A percentile compares a stretch with the other conserved stretches of the same genome.
These are phyloP conservation scores for Trypanosoma boissoni DNA, from an alignment of 208 protist genomes.

Conservation along the genomic window DNA sequence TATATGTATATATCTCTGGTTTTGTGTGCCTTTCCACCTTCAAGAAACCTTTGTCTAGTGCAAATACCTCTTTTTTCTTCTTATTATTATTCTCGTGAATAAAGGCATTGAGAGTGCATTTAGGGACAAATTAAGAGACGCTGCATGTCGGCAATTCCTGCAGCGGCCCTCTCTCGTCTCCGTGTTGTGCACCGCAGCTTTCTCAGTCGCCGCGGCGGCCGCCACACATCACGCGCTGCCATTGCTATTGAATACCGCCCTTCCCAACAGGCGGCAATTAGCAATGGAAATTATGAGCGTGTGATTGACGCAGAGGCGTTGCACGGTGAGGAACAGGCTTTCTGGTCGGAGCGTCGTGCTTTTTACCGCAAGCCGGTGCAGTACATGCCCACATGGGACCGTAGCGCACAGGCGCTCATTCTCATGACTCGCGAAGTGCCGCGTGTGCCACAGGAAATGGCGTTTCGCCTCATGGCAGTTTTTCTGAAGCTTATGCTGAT, in stretches of 20 bases:
- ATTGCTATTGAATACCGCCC: conserved; percentile 65
- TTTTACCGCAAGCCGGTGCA: conserved; percentile 49
- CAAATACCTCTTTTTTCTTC: no score
- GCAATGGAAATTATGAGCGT: conserved; percentile 39
- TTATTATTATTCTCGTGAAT: conserved; percentile 4
- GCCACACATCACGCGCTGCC: conserved; percentile 38
- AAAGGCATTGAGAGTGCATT: not conserved
- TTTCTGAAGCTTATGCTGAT: conserved; percentile 73
- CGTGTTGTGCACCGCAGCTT: conserved; percentile 67
- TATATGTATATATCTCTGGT: no score
- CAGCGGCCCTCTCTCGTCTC: conserved; percentile 33
- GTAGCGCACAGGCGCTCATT: conserved; percentile 73
- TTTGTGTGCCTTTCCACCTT: no score
- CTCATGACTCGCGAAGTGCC: conserved; percentile 65
- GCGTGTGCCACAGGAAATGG: conserved; percentile 78
- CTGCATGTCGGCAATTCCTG: not conserved
- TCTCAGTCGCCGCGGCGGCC: conserved; percentile 66
- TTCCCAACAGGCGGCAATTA: conserved; percentile 38
- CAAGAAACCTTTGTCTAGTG: no score
- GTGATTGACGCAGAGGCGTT: conserved; percentile 77
- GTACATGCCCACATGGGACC: conserved; percentile 76
- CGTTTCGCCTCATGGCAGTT: conserved; percentile 80
- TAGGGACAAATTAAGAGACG: not conserved
- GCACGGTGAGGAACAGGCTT: conserved; percentile 80
- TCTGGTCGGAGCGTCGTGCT: conserved; percentile 63